Evolutionary conservation across 1,139 yeast species (phyloP).

Genomic region (Scheffersomyces titani): DNA sequence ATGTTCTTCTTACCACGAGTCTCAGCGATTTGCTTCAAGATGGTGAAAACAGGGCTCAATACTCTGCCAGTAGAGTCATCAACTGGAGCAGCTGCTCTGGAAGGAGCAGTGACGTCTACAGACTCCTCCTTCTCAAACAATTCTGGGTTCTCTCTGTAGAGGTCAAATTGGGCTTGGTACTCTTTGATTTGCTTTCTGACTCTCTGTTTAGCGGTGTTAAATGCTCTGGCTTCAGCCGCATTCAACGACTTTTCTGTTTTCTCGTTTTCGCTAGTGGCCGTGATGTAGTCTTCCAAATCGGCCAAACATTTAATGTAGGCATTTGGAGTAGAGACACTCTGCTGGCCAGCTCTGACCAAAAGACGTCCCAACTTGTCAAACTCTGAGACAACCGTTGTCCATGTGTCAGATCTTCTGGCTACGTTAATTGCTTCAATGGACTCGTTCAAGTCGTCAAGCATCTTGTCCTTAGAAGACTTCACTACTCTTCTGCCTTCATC

Average conservation of each 20-base stretch:
- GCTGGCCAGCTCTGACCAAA: constrained; percentile 71
- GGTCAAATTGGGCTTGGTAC: constrained; percentile 55
- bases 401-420: constrained; percentile 71
- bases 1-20: constrained; percentile 95
- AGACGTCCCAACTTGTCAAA: constrained; percentile 76
- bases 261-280: constrained; percentile 58
- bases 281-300: constrained; percentile 70
- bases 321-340: constrained; percentile 70
- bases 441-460: constrained; percentile 80
- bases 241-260: constrained; percentile 70
- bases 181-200: constrained; percentile 80
- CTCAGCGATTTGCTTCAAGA: constrained; percentile 76
- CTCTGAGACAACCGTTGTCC: constrained; percentile 75
- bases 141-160: constrained; percentile 72
- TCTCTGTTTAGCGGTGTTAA: constrained; percentile 86
- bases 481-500: constrained; percentile 81
- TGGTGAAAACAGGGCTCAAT: constrained; percentile 62
- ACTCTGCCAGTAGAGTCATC: constrained; percentile 25
- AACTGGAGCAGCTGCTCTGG: constrained; percentile 15
- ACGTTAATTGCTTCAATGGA: constrained; percentile 69
- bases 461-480: constrained; percentile 90
- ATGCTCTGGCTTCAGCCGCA: constrained; percentile 84
- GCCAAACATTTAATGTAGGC: constrained; percentile 69
- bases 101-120: constrained; percentile 20
- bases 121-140: constrained; percentile 61